These are phyloP conservation scores for Exserohilum turcica DNA, from an alignment of 2,329 filamentous ascomycete species.

Conservation along the genomic window DNA sequence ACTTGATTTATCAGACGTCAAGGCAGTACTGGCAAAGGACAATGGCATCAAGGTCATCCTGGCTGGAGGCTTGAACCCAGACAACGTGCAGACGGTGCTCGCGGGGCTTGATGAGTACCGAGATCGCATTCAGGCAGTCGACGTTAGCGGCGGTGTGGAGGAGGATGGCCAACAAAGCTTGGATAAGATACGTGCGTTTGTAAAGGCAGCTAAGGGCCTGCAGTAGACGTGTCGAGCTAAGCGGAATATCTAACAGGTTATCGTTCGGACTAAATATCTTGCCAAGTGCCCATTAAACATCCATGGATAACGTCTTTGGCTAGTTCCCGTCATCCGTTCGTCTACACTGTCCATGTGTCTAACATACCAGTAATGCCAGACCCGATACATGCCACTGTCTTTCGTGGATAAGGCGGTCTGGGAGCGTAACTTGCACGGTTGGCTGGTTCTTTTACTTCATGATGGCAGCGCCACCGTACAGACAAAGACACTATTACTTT, in stretches of 20 bases:
- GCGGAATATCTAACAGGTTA: no score
- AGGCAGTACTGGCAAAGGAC: slow-evolving; percentile 68
- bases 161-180: slow-evolving; percentile 75
- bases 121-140: slow-evolving; percentile 76
- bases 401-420: not conserved
- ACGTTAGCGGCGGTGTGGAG: slow-evolving; percentile 95
- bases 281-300: not conserved
- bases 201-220: slow-evolving; percentile 66
- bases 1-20: slow-evolving; percentile 73
- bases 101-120: slow-evolving; percentile 64
- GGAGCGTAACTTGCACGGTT: not conserved
- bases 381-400: not conserved
- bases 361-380: not conserved
- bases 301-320: not conserved
- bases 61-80: slow-evolving; percentile 81
- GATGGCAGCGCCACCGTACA: not conserved
- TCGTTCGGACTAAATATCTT: not conserved
- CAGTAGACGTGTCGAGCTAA: not conserved
- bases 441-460: slow-evolving; percentile 19
- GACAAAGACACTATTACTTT: slow-evolving; percentile 19
- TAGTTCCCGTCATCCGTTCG: not conserved
- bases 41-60: slow-evolving; percentile 75
- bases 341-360: not conserved
- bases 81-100: slow-evolving; percentile 75
- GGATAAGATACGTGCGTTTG: slow-evolving; percentile 79